These are phyloP conservation scores for Kwoniella sp. DNA, from an alignment of 768 basidiomycete genomes.

Conservation along the genomic window DNA sequence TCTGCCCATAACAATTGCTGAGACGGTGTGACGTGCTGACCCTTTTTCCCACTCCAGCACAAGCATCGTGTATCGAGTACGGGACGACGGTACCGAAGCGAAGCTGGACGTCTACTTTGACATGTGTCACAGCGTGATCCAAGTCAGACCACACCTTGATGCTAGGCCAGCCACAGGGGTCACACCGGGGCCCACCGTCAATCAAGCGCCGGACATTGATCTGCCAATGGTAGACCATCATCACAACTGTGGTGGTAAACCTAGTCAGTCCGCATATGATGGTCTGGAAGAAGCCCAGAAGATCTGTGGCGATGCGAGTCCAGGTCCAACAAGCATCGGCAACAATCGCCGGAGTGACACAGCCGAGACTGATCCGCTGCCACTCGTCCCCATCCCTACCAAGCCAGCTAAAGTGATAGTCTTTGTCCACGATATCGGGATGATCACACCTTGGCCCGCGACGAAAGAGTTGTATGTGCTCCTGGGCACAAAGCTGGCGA, in stretches of 20 bases:
- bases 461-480: slow-evolving; percentile 5
- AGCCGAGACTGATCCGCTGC: neutral
- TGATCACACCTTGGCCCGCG: neutral
- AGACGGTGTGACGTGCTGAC: too few species aligned
- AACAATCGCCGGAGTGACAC: neutral
- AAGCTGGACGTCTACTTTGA: neutral
- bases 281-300: too few species aligned
- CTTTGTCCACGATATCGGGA: slow-evolving; percentile 14
- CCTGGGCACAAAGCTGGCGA: slow-evolving; percentile 5
- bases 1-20: neutral
- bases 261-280: too few species aligned
- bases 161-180: neutral
- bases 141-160: neutral
- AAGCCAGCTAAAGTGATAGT: slow-evolving; percentile 8
- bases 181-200: neutral
- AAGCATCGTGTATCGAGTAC: neutral
- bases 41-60: neutral
- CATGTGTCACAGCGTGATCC: neutral
- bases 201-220: neutral
- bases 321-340: too few species aligned
- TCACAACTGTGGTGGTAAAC: too few species aligned
- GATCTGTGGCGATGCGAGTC: too few species aligned
- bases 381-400: neutral
- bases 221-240: too few species aligned
- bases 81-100: neutral